Base-by-base conservation (phyloP, 73 alveolate genomes). In the Blepharisma japonicum region DNA sequence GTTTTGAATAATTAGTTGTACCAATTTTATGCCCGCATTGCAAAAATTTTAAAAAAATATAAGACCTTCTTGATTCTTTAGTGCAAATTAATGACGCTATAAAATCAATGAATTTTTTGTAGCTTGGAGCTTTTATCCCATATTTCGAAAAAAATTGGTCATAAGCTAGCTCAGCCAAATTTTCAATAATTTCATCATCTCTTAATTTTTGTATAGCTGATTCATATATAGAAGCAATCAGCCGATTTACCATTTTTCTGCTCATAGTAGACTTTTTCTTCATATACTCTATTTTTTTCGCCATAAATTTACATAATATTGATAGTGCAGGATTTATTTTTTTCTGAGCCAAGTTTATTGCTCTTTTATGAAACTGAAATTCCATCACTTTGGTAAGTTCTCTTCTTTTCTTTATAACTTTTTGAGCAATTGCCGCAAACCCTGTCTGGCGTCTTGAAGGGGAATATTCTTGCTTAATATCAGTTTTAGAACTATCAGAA, bases 331-430 rank as follows among this genome's bases (percentile, higher is more conserved):
- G 74, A 25, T 61, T n/a, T 20, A 5, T 61, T 61, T 61, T 61
- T 25, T 61, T 61, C 14, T n/a, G 49, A 9, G 23, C 38, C 5
- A 25, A n/a, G 18, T n/a, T n/a, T 25, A 14, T 61, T 61, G 14
- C 18, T 61, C 18, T 20, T 5, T 25, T 14, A 61, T n/a, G 47
- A 39, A 61, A 61, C 5, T 61, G 14, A 5, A 61, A 61, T 25
- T 61, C 74, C 14, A 39, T 39, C 4, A 61, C 14, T 61, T 61
- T 61, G n/a, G 74, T 61, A 14, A 61, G 74, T 61, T 61, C 74
- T 61, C 23, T 61, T 18, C 47, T 61, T n/a, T 11, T 18, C 23
- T 61, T 61, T 61, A 14, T 61, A 14, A 61, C n/a, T 18, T 14
- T 20, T 32, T 32, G 42, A 61, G 18, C 23, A 61, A 11, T 0